Evolutionary conservation across 2,329 filamentous ascomycete species (phyloP).

Genomic region (Plectosphaerella sp.): DNA sequence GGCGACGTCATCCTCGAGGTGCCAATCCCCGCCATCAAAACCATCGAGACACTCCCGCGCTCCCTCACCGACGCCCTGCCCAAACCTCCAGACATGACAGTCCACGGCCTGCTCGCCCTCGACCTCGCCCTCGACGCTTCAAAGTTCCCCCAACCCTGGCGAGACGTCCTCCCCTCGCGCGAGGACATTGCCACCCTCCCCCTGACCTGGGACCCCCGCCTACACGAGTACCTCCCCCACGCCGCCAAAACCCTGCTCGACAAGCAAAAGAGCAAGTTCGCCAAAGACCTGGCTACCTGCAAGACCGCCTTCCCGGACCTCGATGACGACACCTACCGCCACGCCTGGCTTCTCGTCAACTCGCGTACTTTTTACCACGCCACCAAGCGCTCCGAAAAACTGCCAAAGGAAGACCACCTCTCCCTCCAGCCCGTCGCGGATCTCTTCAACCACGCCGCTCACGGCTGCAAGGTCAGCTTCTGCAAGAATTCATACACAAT

Average conservation of each 20-base stretch:
- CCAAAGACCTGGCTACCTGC: constrained; percentile 32
- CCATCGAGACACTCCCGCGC: constrained; percentile 54
- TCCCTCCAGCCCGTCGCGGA: constrained; percentile 69
- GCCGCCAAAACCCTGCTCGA: constrained; percentile 39
- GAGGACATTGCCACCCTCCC: constrained; percentile 52
- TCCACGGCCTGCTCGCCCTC: constrained; percentile 71
- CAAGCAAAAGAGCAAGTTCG: constrained; percentile 45
- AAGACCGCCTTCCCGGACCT: constrained; percentile 20
- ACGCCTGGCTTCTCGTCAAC: constrained; percentile 57
- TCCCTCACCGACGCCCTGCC: constrained; percentile 47
- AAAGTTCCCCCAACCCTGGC: constrained; percentile 52
- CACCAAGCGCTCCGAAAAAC: constrained; percentile 36
- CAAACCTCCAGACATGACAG: constrained; percentile 40
- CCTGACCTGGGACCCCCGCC: constrained; percentile 40
- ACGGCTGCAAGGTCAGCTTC: constrained; percentile 48
- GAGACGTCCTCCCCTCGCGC: constrained; percentile 60
- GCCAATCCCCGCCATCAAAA: constrained; percentile 59
- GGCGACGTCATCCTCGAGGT: constrained; percentile 59
- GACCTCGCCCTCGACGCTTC: constrained; percentile 54
- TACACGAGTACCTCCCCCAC: constrained; percentile 42
- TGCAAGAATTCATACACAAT: constrained; percentile 49
- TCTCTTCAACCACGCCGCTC: constrained; percentile 58
- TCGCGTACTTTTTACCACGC: constrained; percentile 59
- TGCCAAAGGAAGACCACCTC: constrained; percentile 53
- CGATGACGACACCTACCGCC: constrained; percentile 38